Evolutionary conservation across 352 stramenopile genomes (phyloP), one percentile per base, ranked within the genome.

Genomic region (Pythium guiyangense): DNA sequence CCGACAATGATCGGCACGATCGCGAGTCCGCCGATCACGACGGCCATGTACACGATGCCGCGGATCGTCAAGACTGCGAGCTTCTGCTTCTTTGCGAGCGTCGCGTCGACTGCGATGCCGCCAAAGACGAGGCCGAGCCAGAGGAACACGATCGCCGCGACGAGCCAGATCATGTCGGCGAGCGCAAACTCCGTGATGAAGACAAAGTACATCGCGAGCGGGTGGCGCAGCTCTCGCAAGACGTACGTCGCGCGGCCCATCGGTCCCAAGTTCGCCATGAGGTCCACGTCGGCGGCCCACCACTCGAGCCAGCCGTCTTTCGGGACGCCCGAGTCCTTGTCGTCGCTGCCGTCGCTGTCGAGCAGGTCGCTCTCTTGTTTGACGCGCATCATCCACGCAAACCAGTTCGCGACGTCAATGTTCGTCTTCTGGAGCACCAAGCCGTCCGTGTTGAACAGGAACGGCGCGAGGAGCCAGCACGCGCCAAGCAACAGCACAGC

Each of bases 381-480:
- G 27, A 84, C 74, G 53, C 73, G 67, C 77, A 92, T 88, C 84
- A 93, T 92, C 86, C 86, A 96, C 27, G 76, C 68, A 31, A 89
- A 89, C 86, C 86, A 96, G 47, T 94, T 82, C 3, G 62, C 54
- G 22, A 94, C 79, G 52, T 96, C 86, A 2, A 94, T 67, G 51
- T 84, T 90, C 12, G 84, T 88, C 59, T 93, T 93, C 39, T 88
- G 75, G 18, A 89, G 70, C 49, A 92, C 86, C 11, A 96, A 57
- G n/a, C 84, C 84, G 43, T 94, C 84, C n/a, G 86, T 94, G 64
- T 96, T 96, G 67, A 93, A 96, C 6, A 95, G 62, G 52, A 94
- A 95, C 0, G 86, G 86, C 18, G 83, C 83, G 47, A 93, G 66
- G 40, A 95, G 64, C 86, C 86, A 95, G 44, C 84, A 92, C 8